Evolutionary conservation across 2,329 filamentous ascomycete genomes (phyloP).

Genomic region (Pestalotiopsis sp.): DNA sequence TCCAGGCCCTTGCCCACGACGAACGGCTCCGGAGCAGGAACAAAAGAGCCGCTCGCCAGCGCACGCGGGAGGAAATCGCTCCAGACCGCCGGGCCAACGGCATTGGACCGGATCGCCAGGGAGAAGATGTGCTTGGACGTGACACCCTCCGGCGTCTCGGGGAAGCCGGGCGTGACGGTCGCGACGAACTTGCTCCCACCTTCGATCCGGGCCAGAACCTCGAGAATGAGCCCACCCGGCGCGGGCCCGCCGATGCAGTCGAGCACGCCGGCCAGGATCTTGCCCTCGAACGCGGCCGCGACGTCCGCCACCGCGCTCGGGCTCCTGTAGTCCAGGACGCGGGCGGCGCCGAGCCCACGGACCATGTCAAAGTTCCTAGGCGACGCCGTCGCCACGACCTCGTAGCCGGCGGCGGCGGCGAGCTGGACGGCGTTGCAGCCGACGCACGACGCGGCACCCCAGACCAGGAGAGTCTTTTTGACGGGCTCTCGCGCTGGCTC

Average conservation of each 20-base stretch:
- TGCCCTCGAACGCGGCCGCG: constrained; percentile 16
- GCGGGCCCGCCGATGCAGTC: constrained; percentile 24
- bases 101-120: constrained; percentile 26
- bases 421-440: constrained; percentile 45
- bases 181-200: constrained; percentile 24
- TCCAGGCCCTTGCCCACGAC: constrained; percentile 42
- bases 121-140: constrained; percentile 26
- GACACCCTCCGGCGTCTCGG: constrained; percentile 27
- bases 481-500: constrained; percentile 19
- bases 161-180: constrained; percentile 26
- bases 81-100: constrained; percentile 33
- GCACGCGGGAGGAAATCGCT: constrained; percentile 39
- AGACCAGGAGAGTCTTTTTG: constrained; percentile 28
- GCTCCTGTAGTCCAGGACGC: constrained; percentile 39
- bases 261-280: constrained; percentile 16
- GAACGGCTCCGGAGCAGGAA: constrained; percentile 36
- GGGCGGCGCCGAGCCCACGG: constrained; percentile 36
- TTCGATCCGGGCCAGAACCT: constrained; percentile 24
- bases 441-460: constrained; percentile 42
- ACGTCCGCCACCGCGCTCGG: constrained; percentile 27
- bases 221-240: constrained; percentile 20
- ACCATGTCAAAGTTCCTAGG: constrained; percentile 37
- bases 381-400: constrained; percentile 40
- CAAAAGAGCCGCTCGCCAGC: constrained; percentile 33
- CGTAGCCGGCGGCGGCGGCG: constrained; percentile 39